phyloP scores from a whole-genome alignment of 1,284 basidiomycete genomes.

The Peniophora sp. region DNA sequence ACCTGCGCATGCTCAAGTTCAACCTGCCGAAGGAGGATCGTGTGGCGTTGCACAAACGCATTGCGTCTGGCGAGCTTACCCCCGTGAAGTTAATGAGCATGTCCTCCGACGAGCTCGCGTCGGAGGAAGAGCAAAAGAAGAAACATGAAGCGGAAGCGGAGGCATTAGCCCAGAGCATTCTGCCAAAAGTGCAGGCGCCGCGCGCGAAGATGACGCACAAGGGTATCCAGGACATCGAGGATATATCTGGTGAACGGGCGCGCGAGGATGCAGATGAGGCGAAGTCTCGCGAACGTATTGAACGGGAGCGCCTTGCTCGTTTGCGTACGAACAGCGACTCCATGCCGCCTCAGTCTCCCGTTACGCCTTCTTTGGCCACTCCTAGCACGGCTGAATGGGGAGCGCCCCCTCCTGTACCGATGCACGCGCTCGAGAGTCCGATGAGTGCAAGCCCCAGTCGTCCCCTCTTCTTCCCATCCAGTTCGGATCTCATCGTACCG shows the following conservation, averaged over 20 bases:
- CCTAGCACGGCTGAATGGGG: slow-evolving; percentile 42
- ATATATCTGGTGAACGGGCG: slow-evolving; percentile 54
- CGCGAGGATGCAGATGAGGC: slow-evolving; percentile 46
- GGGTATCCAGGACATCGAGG: slow-evolving; percentile 81
- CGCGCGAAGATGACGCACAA: slow-evolving; percentile 87
- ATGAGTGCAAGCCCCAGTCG: slow-evolving; percentile 20
- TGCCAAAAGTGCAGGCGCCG: slow-evolving; percentile 62
- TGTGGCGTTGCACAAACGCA: slow-evolving; percentile 64
- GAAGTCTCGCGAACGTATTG: slow-evolving; percentile 35
- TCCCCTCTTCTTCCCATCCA: slow-evolving; percentile 33
- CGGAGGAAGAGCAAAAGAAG: slow-evolving; percentile 72
- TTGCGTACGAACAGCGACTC: slow-evolving; percentile 22
- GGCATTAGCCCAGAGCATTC: slow-evolving; percentile 74
- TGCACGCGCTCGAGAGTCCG: slow-evolving; percentile 25
- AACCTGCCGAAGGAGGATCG: slow-evolving; percentile 74
- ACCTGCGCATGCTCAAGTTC: slow-evolving; percentile 76
- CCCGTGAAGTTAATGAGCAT: slow-evolving; percentile 69
- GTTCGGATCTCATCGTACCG: slow-evolving; percentile 30
- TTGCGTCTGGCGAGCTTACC: slow-evolving; percentile 55
- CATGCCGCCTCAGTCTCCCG: slow-evolving; percentile 11
- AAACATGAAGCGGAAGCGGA: slow-evolving; percentile 76
- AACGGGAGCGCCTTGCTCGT: slow-evolving; percentile 54
- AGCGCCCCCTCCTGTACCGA: slow-evolving; percentile 45
- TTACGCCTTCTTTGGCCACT: slow-evolving; percentile 19
- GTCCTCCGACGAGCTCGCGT: slow-evolving; percentile 80